phyloP scores from a whole-genome alignment of 305 asterid genomes.

The Fraxinus dipetala region DNA sequence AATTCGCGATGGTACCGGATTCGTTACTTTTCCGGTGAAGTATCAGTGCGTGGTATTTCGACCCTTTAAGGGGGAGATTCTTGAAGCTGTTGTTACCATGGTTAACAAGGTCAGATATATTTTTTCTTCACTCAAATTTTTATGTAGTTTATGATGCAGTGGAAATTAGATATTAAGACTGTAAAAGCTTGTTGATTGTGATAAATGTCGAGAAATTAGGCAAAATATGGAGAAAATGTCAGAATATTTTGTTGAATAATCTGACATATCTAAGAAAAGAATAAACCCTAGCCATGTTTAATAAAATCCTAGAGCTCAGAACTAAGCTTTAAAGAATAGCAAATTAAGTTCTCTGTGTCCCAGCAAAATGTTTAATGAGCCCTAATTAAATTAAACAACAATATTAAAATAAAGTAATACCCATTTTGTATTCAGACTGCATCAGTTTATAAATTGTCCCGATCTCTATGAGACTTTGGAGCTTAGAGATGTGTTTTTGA shows the following conservation, averaged over 20 bases:
- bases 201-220: neutral
- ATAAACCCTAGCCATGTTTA: neutral
- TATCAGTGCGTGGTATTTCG: slow-evolving; percentile 93
- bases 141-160: neutral
- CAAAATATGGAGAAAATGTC: neutral
- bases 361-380: neutral
- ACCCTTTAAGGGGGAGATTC: slow-evolving; percentile 89
- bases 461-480: neutral
- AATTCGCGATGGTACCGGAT: slow-evolving; percentile 91
- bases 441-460: neutral
- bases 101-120: slow-evolving; percentile 66
- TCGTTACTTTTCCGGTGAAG: slow-evolving; percentile 82
- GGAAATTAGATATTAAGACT: neutral
- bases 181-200: neutral
- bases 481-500: neutral
- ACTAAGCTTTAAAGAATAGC: neutral
- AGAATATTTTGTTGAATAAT: neutral
- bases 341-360: neutral
- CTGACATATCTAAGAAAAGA: neutral
- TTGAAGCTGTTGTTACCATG: slow-evolving; percentile 94
- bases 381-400: neutral
- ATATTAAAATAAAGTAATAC: neutral
- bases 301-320: neutral
- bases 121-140: neutral
- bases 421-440: neutral